Conservation (phyloP, 495 filamentous ascomycete genomes). For the Neurospora sp. region DNA sequence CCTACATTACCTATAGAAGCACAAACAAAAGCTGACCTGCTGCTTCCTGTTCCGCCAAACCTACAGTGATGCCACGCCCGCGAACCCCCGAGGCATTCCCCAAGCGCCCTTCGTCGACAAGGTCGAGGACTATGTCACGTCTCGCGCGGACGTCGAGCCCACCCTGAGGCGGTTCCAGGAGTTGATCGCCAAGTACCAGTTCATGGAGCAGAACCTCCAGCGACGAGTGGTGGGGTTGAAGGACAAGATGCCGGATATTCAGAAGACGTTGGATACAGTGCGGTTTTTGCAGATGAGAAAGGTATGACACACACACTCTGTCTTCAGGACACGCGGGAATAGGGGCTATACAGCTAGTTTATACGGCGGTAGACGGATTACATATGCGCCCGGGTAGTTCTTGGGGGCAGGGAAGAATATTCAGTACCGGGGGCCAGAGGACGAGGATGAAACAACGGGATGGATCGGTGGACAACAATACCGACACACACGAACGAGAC, state of each 20-base stretch:
- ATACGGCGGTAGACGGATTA: not conserved
- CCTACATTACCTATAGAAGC: not conserved
- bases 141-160: slow-evolving; percentile 75
- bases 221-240: slow-evolving; percentile 69
- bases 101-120: slow-evolving; percentile 92
- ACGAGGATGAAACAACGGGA: not conserved
- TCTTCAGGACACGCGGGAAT: not conserved
- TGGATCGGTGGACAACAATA: not conserved
- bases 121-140: slow-evolving; percentile 87
- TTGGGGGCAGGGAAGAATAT: not conserved
- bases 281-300: slow-evolving; percentile 63
- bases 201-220: slow-evolving; percentile 93
- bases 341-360: not conserved
- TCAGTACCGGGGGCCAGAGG: not conserved
- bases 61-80: slow-evolving; percentile 37
- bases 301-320: slow-evolving; percentile 24
- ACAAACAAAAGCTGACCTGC: not conserved
- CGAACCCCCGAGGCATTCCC: slow-evolving; percentile 91
- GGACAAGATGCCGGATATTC: slow-evolving; percentile 95
- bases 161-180: slow-evolving; percentile 92
- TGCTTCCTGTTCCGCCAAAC: not conserved
- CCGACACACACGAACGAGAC: not conserved
- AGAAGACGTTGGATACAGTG: slow-evolving; percentile 94
- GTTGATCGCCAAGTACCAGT: slow-evolving; percentile 99
- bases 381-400: not conserved